Base-by-base conservation (phyloP, 2,329 filamentous ascomycete genomes). In the Fusarium hostae region DNA sequence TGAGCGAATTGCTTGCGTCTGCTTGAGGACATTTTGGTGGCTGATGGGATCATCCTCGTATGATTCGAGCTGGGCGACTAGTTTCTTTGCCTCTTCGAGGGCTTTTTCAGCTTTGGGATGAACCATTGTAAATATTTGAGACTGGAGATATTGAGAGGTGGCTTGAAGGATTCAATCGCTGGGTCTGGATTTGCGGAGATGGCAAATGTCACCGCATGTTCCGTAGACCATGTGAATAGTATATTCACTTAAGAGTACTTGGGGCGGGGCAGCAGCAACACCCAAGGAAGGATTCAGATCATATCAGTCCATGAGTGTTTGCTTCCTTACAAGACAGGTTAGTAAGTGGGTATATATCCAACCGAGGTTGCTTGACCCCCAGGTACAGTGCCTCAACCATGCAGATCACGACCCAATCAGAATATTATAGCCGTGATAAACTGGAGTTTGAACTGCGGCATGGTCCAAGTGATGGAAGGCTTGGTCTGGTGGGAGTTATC, bases 41-140 rank as follows among this genome's bases (percentile, higher is more conserved):
- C 47, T 73, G 48, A 64, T 48, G 16, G 73, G 67, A 34, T 57
- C 71, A 44, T 76, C 74, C 26, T 79, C 71, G 63, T 76, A 76
- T 18, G 69, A 54, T 61, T 77, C 75, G 13, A 78, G 75, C 28
- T 72, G 73, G 20, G 72, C 72, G 12, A 78, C 76, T 5, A 76
- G 73, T 30, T 72, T 73, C 60, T 48, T 70, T 34, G 77, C 76
- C 68, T 78, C 75, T 37, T 74, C 66, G 6, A 78, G 74, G 45
- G 77, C 77, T 20, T 73, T 77, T 58, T 59, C 70, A 40, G 67
- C 76, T 45, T 75, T 76, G 22, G 73, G 75, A 11, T 76, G 66
- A 26, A 65, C 59, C 71, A 75, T 75, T 34, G 12, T 37, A 18
- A 24, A 10, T 16, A 10, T 13, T 28, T 15, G 18, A 6, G 7